These are phyloP conservation scores for Knufia fluminis DNA, from an alignment of 2,329 filamentous ascomycete species.

Conservation along the genomic window DNA sequence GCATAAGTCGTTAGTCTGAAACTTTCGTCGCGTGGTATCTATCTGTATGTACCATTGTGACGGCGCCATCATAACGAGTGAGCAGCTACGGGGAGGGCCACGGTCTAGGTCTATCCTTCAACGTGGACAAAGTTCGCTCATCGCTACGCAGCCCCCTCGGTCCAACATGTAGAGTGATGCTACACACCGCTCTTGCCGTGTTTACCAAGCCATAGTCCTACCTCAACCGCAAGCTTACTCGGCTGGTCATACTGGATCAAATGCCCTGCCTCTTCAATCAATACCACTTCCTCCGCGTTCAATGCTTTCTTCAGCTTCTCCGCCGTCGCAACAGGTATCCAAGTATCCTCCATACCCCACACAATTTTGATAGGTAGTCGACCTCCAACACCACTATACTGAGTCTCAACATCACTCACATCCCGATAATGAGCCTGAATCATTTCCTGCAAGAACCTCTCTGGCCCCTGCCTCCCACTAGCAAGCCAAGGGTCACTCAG, in stretches of 20 bases:
- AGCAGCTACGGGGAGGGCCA: too few relatives aligned
- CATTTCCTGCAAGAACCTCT: conserved; percentile 38
- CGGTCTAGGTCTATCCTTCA: too few relatives aligned
- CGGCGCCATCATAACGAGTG: too few relatives aligned
- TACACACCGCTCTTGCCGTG: too few relatives aligned
- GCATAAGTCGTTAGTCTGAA: too few relatives aligned
- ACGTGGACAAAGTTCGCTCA: too few relatives aligned
- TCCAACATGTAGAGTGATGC: too few relatives aligned
- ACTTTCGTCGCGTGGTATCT: too few relatives aligned
- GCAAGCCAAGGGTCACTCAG: conserved; percentile 31
- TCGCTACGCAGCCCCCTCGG: too few relatives aligned
- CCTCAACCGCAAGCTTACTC: conserved; percentile 32
- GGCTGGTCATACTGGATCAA: conserved; percentile 38
- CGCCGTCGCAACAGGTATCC: conserved; percentile 36
- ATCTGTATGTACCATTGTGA: too few relatives aligned
- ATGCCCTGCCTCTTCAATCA: conserved; percentile 36
- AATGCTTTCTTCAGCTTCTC: conserved; percentile 26
- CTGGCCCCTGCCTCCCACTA: conserved; percentile 21
- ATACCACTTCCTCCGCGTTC: conserved; percentile 27
- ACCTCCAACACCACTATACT: conserved; percentile 30
- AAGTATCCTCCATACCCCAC: conserved; percentile 37
- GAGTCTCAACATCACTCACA: conserved; percentile 30
- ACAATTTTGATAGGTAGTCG: conserved; percentile 34
- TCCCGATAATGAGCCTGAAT: conserved; percentile 28
- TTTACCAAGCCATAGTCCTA: conserved; percentile 28